These are phyloP conservation scores for Monascus ruber DNA, from an alignment of 2,329 filamentous ascomycete species.

Conservation along the genomic window DNA sequence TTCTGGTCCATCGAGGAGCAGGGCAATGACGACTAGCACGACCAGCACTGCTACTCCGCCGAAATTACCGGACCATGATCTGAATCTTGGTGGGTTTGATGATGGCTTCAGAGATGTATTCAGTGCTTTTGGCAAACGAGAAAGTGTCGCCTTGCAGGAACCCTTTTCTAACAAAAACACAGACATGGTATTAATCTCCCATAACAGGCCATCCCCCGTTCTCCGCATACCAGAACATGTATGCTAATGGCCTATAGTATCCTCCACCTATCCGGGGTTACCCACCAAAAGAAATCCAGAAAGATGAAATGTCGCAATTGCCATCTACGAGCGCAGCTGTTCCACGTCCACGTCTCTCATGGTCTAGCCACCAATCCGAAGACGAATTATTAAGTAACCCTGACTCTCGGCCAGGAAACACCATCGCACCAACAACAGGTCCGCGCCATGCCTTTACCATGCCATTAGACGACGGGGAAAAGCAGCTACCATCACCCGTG, in stretches of 20 bases:
- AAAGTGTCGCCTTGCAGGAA: constrained; percentile 15
- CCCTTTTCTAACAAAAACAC: constrained; percentile 10
- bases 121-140: constrained; percentile 30
- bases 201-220: too few species aligned
- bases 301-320: too few species aligned
- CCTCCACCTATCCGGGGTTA: background rate
- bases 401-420: constrained; percentile 12
- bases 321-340: too few species aligned
- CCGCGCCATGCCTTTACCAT: constrained; percentile 7
- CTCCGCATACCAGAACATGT: too few species aligned
- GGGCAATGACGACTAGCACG: constrained; percentile 42
- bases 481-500: constrained; percentile 11
- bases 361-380: constrained; percentile 40
- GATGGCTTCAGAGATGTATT: constrained; percentile 44
- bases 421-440: constrained; percentile 4
- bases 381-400: constrained; percentile 37
- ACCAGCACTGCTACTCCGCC: constrained; percentile 42
- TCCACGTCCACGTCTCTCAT: constrained; percentile 38
- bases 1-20: constrained; percentile 25
- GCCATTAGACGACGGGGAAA: constrained; percentile 9
- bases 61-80: constrained; percentile 36
- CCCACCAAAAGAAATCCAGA: background rate
- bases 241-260: too few species aligned
- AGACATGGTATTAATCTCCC: constrained; percentile 5
- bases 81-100: constrained; percentile 30